Base-by-base conservation (phyloP, 2,329 filamentous ascomycete species). In the Aspergillus calidoustus region DNA sequence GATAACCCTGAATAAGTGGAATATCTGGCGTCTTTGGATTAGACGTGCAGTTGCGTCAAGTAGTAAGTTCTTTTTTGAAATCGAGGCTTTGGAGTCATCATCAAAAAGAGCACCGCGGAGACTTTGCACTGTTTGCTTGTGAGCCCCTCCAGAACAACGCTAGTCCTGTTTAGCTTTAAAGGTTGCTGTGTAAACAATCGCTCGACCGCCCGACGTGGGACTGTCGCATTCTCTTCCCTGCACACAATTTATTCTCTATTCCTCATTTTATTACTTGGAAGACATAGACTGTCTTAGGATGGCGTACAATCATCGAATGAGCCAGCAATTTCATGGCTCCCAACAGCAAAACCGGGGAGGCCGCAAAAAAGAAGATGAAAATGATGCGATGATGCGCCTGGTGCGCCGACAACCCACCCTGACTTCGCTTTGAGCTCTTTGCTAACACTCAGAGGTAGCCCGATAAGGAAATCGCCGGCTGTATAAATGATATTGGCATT, bases 401-500 rank as follows among this genome's bases (percentile, higher is more conserved):
- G 84, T 86, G 66, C 73, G 78, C 69, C 25, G 25, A 56, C 15
- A 15, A 11, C 13, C 31, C 9, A 13, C 34, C 4, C 15, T 13
- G 34, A 13, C 34, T 41, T 41, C 0, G 13, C 13, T 15, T 47
- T 17, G 43, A 19, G 9, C 7, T 13, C 23, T 1, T 11, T 43
- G 11, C 51, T 54, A 43, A 43, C 31, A 55, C 9, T 22, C 8
- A 19, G 9, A 4, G 9, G 25, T 58, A 89, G 86, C 82, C 86
- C 52, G 86, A 89, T 66, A 80, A 82, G 65, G 95, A 99, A 77
- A 97, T 99, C 64, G 94, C 94, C 69, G 93, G 91, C 75, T 99
- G 95, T 78, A 97, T 99, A 81, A 95, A 90, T 72, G 95, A 98
- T 76, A 97, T 98, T 72, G 94, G 94, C 62, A 93, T 98, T 71